phyloP scores from a whole-genome alignment of 164 flowering plant genomes.

The Liriodendron chinense region DNA sequence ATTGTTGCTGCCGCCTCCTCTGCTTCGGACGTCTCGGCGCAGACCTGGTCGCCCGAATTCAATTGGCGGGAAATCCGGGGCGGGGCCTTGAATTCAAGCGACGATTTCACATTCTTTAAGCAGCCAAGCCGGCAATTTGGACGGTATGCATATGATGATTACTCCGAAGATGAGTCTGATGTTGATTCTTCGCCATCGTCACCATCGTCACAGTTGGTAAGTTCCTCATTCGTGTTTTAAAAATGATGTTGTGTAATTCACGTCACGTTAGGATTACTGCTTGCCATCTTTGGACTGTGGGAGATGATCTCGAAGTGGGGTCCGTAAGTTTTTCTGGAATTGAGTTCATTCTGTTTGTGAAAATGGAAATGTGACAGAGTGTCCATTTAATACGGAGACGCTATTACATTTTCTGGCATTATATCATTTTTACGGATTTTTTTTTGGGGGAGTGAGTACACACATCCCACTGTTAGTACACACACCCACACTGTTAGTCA shows the following conservation, averaged over 20 bases:
- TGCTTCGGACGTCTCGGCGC: not conserved
- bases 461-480: too few species aligned
- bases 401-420: too few species aligned
- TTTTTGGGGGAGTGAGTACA: too few species aligned
- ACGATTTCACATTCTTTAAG: conserved; percentile 11
- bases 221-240: not conserved
- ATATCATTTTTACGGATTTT: too few species aligned
- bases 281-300: too few species aligned
- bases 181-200: conserved; percentile 11
- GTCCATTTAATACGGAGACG: not conserved
- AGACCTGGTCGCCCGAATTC: conserved; percentile 12
- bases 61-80: conserved; percentile 20
- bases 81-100: conserved; percentile 6
- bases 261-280: not conserved
- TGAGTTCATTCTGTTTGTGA: not conserved
- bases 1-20: conserved; percentile 20
- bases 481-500: too few species aligned
- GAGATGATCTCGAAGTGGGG: not conserved
- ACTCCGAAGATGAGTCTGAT: conserved; percentile 53
- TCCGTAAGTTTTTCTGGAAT: not conserved
- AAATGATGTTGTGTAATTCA: not conserved
- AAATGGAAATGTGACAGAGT: not conserved
- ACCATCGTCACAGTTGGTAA: conserved; percentile 25
- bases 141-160: conserved; percentile 31
- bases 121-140: conserved; percentile 22